Conservation (phyloP, 2,329 filamentous ascomycete species). For the Podosphaera fusca region DNA sequence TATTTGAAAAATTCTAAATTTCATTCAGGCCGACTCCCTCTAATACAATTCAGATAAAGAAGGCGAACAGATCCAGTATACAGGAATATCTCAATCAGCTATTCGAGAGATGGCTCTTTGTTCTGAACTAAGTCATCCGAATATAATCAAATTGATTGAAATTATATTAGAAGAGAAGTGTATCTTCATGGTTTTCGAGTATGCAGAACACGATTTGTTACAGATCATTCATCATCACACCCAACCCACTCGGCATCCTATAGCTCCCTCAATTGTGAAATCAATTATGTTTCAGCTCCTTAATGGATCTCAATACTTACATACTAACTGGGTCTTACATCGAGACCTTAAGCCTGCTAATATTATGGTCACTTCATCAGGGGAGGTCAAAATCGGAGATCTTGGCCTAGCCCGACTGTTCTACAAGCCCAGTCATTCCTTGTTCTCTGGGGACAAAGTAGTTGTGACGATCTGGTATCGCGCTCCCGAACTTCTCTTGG, state of each 20-base stretch:
- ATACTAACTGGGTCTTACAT: slow-evolving; percentile 92
- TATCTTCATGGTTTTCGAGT: slow-evolving; percentile 99
- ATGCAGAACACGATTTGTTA: slow-evolving; percentile 87
- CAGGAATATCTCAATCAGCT: slow-evolving; percentile 89
- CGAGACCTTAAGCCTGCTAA: slow-evolving; percentile 94
- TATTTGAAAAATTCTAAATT: slow-evolving; percentile 4
- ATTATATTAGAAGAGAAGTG: slow-evolving; percentile 97
- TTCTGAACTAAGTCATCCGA: slow-evolving; percentile 69
- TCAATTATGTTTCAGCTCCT: slow-evolving; percentile 91
- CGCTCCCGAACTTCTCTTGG: slow-evolving; percentile 77
- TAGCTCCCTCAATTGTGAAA: slow-evolving; percentile 71
- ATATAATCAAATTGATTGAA: slow-evolving; percentile 77
- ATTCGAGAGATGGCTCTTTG: slow-evolving; percentile 95
- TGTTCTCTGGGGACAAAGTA: slow-evolving; percentile 90
- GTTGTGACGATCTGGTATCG: slow-evolving; percentile 99
- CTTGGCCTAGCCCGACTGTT: slow-evolving; percentile 79
- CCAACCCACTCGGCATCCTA: slow-evolving; percentile 65
- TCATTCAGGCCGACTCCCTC: slow-evolving; percentile 1
- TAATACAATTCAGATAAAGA: slow-evolving; percentile 47
- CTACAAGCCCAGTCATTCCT: slow-evolving; percentile 73
- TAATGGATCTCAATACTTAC: slow-evolving; percentile 83
- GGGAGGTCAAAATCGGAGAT: slow-evolving; percentile 87
- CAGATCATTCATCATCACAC: slow-evolving; percentile 97
- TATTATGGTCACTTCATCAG: slow-evolving; percentile 85
- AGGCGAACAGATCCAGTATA: slow-evolving; percentile 83